Evolutionary conservation across 2,329 filamentous ascomycete genomes (phyloP).

Genomic region (Cryphonectria japonica): DNA sequence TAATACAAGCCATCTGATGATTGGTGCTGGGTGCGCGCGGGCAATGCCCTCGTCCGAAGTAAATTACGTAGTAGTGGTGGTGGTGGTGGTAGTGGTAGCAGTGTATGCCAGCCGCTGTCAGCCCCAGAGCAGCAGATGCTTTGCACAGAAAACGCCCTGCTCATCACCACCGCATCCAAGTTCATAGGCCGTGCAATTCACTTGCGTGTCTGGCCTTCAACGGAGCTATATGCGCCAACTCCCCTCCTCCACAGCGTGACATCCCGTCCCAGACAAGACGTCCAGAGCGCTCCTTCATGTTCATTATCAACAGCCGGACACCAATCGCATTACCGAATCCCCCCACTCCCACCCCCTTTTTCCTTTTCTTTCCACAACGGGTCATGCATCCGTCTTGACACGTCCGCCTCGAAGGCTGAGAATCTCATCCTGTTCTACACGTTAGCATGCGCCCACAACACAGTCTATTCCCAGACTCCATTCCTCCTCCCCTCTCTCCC

Average conservation of each 20-base stretch:
- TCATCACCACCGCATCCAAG: not conserved
- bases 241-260: not conserved
- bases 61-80: not conserved
- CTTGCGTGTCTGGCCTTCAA: not conserved
- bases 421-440: constrained; percentile 19
- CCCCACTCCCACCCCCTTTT: not conserved
- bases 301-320: not conserved
- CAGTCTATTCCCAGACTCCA: not conserved
- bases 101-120: not conserved
- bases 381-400: constrained; percentile 26
- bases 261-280: not conserved
- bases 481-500: not conserved
- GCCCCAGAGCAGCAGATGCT: not conserved
- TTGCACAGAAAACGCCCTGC: not conserved
- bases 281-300: not conserved
- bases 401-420: constrained; percentile 21
- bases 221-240: not conserved
- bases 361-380: not conserved
- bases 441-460: constrained; percentile 13
- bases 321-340: not conserved
- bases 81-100: no score
- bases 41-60: not conserved
- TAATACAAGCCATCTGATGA: not conserved
- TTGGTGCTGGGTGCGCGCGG: not conserved
- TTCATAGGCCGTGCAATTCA: not conserved